Evolutionary conservation across 1,139 yeast species (phyloP).

Genomic region (Meyerozyma guilliermondii): DNA sequence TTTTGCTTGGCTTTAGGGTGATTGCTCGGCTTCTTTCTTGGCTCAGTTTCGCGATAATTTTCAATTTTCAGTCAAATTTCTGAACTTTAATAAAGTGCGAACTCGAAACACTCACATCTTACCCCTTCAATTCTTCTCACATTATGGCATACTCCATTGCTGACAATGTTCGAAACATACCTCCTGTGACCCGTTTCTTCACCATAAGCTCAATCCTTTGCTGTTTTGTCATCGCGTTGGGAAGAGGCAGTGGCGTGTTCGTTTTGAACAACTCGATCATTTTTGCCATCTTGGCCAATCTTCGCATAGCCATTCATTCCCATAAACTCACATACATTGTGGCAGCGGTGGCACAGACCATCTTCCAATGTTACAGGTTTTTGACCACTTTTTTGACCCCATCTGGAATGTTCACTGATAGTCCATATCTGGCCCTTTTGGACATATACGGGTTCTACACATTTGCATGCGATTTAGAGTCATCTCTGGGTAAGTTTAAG

Average conservation of each 20-base stretch:
- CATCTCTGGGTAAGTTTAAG: conserved; percentile 42
- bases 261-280: conserved; percentile 11
- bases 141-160: conserved; percentile 14
- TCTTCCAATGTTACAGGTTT: conserved; percentile 38
- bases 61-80: no score
- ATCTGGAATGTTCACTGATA: conserved; percentile 25
- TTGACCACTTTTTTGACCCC: conserved; percentile 48
- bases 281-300: background rate
- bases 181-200: conserved; percentile 45
- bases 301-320: conserved; percentile 1
- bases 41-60: no score
- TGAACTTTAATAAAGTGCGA: no score
- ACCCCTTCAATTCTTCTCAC: background rate
- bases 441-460: conserved; percentile 55
- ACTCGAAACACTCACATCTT: background rate
- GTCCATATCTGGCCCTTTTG: conserved; percentile 42
- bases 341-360: conserved; percentile 6
- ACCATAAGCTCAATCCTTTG: conserved; percentile 31
- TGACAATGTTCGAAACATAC: conserved; percentile 30
- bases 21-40: no score
- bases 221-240: conserved; percentile 22
- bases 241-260: background rate
- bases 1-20: no score
- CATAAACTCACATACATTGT: conserved; percentile 5
- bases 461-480: conserved; percentile 52